Conservation (phyloP, 768 basidiomycete genomes). For the Gloeostereum incarnatum region DNA sequence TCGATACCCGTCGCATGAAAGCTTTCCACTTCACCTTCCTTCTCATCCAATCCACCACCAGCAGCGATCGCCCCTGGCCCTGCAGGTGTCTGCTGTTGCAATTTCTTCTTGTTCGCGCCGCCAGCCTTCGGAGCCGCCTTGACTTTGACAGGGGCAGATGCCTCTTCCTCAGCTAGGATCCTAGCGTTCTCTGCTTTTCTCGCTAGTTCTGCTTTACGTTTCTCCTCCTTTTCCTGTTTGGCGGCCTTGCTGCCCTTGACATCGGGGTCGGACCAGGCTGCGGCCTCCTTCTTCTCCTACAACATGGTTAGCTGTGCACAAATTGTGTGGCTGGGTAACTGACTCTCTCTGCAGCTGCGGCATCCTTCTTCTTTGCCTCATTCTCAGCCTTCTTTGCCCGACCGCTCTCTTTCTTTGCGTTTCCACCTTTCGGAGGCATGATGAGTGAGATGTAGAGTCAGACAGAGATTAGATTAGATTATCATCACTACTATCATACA, state of each 20-base stretch:
- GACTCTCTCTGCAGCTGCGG: conserved; percentile 53
- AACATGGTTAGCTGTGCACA: conserved; percentile 1
- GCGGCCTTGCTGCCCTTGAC: conserved; percentile 49
- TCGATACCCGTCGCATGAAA: conserved; percentile 84
- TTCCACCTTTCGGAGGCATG: conserved; percentile 81
- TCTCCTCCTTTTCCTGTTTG: conserved; percentile 71
- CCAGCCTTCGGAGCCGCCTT: conserved; percentile 60
- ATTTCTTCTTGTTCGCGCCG: conserved; percentile 35
- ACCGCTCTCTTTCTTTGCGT: conserved; percentile 89
- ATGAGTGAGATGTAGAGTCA: conserved; percentile 4
- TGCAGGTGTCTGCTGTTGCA: conserved; percentile 41
- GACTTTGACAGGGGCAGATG: conserved; percentile 41
- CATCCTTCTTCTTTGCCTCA: conserved; percentile 69
- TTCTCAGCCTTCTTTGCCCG: conserved; percentile 90
- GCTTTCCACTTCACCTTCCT: conserved; percentile 45
- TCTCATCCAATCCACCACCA: conserved; percentile 29
- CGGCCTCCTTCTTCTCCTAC: conserved; percentile 67
- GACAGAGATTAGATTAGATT: no score
- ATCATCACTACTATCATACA: no score
- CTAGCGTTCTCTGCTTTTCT: conserved; percentile 84
- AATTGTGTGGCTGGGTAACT: neutral
- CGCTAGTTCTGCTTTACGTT: conserved; percentile 70
- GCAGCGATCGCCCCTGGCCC: conserved; percentile 84
- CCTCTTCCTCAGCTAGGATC: conserved; percentile 85
- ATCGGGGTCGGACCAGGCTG: conserved; percentile 57